Conservation (phyloP, 345 rosid species). For the Populus pruinosa region DNA sequence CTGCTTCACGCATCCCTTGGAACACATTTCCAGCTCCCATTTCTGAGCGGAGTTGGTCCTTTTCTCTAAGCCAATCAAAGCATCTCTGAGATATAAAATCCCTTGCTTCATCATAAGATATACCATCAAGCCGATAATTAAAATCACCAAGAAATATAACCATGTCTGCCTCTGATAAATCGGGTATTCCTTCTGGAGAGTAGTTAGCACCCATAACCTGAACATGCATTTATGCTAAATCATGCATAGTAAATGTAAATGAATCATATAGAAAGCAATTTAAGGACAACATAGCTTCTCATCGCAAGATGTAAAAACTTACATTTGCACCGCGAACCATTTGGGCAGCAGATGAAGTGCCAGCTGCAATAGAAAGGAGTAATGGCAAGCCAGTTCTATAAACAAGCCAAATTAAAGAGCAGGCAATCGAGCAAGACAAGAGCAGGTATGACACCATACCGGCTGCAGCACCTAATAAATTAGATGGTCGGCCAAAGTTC, state of each 20-base stretch:
- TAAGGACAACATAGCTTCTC: conserved; percentile 15
- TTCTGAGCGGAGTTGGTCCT: conserved; percentile 90
- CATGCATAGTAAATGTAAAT: background rate
- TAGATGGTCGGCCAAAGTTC: conserved; percentile 51
- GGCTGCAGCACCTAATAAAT: conserved; percentile 44
- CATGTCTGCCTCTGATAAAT: conserved; percentile 96
- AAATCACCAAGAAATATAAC: conserved; percentile 89
- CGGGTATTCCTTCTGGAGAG: conserved; percentile 52
- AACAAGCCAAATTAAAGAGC: conserved; percentile 64
- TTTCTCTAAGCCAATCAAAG: conserved; percentile 98
- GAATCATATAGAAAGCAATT: conserved; percentile 8
- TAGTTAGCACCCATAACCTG: conserved; percentile 44
- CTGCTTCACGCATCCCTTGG: conserved; percentile 98
- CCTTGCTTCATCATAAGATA: conserved; percentile 97
- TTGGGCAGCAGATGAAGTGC: conserved; percentile 57
- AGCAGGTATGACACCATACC: conserved; percentile 68
- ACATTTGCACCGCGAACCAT: conserved; percentile 58
- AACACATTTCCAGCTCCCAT: conserved; percentile 95
- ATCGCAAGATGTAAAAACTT: conserved; percentile 23
- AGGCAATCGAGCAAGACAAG: conserved; percentile 54
- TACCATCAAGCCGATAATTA: conserved; percentile 88
- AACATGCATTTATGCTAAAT: conserved; percentile 12
- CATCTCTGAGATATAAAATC: conserved; percentile 95
- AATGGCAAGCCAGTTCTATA: conserved; percentile 73
- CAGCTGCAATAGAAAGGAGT: conserved; percentile 80